Conservation (phyloP, 305 asterid genomes). For the Striga hermonthica region DNA sequence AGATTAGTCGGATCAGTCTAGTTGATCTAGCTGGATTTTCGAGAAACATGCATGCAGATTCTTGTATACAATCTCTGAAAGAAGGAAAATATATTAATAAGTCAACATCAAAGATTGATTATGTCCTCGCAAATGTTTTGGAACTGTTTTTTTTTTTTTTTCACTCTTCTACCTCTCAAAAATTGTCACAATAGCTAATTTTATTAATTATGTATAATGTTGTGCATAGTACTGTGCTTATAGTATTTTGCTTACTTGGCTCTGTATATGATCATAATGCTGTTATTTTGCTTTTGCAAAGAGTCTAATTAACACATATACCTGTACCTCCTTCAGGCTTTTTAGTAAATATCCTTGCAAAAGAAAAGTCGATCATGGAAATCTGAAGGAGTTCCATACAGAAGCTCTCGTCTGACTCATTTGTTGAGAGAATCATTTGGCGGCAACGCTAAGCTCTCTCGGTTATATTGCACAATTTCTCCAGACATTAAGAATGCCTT, state of each 20-base stretch:
- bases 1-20: slow-evolving; percentile 78
- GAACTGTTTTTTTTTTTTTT: not conserved
- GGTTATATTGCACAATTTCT: slow-evolving; percentile 64
- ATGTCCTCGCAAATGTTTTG: slow-evolving; percentile 31
- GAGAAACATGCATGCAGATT: slow-evolving; percentile 56
- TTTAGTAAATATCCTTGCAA: slow-evolving; percentile 61
- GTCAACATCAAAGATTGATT: slow-evolving; percentile 91
- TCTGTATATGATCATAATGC: not conserved
- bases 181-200: not conserved
- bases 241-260: not conserved
- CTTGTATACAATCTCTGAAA: slow-evolving; percentile 56
- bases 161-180: not conserved
- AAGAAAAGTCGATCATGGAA: slow-evolving; percentile 41
- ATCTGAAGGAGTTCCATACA: slow-evolving; percentile 46
- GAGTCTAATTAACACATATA: not conserved
- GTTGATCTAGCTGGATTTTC: slow-evolving; percentile 94
- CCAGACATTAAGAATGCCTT: slow-evolving; percentile 54
- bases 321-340: slow-evolving; percentile 43
- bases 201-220: not conserved
- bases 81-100: slow-evolving; percentile 84
- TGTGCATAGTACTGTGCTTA: not conserved
- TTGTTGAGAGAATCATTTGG: slow-evolving; percentile 79
- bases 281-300: slow-evolving; percentile 1
- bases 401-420: slow-evolving; percentile 68
- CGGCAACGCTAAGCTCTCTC: slow-evolving; percentile 80